Percentiles rank a stretch among this genome's conserved stretches.
These are phyloP conservation scores for Xylariaceae sp. DNA, from an alignment of 2,329 filamentous ascomycete species.

Conservation along the genomic window DNA sequence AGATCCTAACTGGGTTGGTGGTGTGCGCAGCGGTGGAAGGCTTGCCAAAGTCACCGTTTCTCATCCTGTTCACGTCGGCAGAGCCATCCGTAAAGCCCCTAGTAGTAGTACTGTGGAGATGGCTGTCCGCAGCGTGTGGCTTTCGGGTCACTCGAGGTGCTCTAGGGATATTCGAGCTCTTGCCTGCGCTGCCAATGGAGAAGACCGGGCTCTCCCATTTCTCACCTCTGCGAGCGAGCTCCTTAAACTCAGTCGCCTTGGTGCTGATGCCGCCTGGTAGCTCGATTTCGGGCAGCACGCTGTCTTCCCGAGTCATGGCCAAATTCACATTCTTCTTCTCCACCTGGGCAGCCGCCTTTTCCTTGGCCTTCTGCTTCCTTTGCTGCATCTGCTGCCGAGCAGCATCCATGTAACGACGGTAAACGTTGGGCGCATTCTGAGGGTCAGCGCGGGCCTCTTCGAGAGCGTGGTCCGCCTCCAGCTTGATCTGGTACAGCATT, in stretches of 20 bases:
- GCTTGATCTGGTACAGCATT: constrained; percentile 69
- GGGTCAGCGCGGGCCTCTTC: constrained; percentile 63
- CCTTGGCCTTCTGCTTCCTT: constrained; percentile 70
- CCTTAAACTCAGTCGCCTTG: constrained; percentile 91
- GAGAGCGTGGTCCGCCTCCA: constrained; percentile 70
- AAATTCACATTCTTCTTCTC: constrained; percentile 74
- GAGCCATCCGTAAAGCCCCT: constrained; percentile 10
- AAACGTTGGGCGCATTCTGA: constrained; percentile 72
- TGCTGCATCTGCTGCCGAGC: constrained; percentile 67
- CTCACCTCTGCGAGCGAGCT: constrained; percentile 80
- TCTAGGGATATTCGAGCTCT: constrained; percentile 66
- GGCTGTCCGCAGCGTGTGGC: constrained; percentile 29
- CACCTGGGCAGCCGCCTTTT: constrained; percentile 50
- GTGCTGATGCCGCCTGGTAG: constrained; percentile 83
- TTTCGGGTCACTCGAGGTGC: constrained; percentile 48
- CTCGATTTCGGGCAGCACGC: constrained; percentile 79
- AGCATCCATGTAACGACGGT: constrained; percentile 74
- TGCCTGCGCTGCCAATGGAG: constrained; percentile 70
- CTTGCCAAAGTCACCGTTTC: constrained; percentile 12
- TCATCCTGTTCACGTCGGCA: neutral
- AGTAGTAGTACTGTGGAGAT: neutral
- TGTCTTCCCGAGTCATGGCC: constrained; percentile 80
- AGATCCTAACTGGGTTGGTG: constrained; percentile 3
- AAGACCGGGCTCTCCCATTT: constrained; percentile 95
- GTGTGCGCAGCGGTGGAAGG: neutral